Evolutionary conservation across 805 yeast genomes (phyloP), one percentile per base, ranked within the genome.

Genomic region (Maudiozyma saulgeensis): DNA sequence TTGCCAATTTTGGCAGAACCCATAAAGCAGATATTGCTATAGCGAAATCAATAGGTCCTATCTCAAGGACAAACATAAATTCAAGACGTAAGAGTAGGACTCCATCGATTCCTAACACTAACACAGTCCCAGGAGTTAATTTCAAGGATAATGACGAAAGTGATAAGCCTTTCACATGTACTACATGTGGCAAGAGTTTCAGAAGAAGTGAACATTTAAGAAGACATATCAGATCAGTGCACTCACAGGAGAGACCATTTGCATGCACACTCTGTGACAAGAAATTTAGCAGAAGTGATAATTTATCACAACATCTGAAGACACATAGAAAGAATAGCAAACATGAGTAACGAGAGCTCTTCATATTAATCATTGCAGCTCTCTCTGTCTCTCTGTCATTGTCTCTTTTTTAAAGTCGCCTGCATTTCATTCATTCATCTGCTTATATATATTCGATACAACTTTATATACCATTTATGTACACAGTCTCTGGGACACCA

Each of bases 181-280:
- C 55, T 7, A 57, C 61, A 11, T 75, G 78, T 52, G 52, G 57
- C 1, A 73, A 72, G 55, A 57, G 60, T 3, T 82, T 83, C 64
- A 77, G 76, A 54, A 72, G 87, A 53, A 79, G 79, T 56, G 87
- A 83, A 51, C 87, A 82, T 60, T 68, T 81, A 58, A 80, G 80
- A 60, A 67, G 89, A 49, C 89, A 83, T 59, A 74, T 79, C 61
- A 68, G 86, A 50, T 79, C 84, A 21, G 80, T 82, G 54, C 89
- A 82, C 60, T 74, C 82, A 26, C 66, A 75, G 53, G 76, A 78
- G 56, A 71, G 79, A 53, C 84, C 84, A 1, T 82, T 75, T 63
- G 76, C 73, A 45, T 83, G 88, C 58, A 58, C 68, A 16, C 65
- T 69, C 44, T 83, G 89, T 58, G 71, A 70, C 41, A 82, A 81